Base-by-base conservation (phyloP, 2,329 filamentous ascomycete genomes). In the Sporothrix pallida region DNA sequence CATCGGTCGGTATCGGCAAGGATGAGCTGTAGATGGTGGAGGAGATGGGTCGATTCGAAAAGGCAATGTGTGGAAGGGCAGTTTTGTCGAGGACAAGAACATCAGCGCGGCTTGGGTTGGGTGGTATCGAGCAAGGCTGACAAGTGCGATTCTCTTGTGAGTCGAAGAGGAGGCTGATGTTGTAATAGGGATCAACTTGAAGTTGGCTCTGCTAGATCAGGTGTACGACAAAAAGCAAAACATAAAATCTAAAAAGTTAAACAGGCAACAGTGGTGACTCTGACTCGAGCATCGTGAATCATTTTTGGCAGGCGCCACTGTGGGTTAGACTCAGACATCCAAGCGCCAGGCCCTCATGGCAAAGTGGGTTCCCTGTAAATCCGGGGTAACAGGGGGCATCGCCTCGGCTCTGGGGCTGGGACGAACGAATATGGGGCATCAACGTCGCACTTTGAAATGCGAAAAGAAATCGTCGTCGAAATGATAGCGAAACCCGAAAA, bases 21-120 rank as follows among this genome's bases (percentile, higher is more conserved):
- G 70, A 74, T 7, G 73, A 74, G 73, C 9, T 72, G 46, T 74
- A 60, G 37, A 37, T 2, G 23, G 15, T 26, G 68, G 44, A 15
- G 13, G 3, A 3, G 65, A 15, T 4, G 15, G 1, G 48, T n/a
- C 8, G 37, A n/a, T 37, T 37, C 7, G 67, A 37, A 26, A n/a
- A 15, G 1, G 20, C 8, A 5, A 5, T 10, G 23, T 26, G 10
- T 26, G 23, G 54, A 12, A 9, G n/a, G n/a, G 6, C 9, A 10
- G 6, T 10, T 31, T 31, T 56, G 37, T 23, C 42, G 20, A 26
- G 5, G 8, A 63, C 6, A 44, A 12, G 31, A 9, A 17, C 23
- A 13, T 26, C n/a, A 17, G 48, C n/a, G 4, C 15, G 15, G 48
- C 3, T 17, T 13, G 15, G 4, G 48, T 9, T 56, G 3, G 20